phyloP scores from a whole-genome alignment of 257 asterid genomes.

The Echium plantagineum region DNA sequence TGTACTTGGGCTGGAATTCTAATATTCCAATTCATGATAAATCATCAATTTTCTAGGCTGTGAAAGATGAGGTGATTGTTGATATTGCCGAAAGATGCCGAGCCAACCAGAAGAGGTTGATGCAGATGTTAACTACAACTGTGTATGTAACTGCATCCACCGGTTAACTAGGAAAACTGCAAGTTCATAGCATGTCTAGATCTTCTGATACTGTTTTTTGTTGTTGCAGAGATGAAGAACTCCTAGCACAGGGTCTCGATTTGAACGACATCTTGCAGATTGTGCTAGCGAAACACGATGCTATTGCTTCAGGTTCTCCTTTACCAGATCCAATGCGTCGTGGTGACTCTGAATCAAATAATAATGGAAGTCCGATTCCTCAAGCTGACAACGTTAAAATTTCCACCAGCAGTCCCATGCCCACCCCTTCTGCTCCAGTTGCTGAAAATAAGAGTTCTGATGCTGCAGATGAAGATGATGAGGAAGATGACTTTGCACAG shows the following conservation, averaged over 20 bases:
- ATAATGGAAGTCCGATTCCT: conserved; percentile 20
- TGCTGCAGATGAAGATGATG: conserved; percentile 75
- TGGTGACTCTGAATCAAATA: conserved; percentile 15
- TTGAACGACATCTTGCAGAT: conserved; percentile 66
- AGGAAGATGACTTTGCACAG: conserved; percentile 91
- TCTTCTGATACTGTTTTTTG: not conserved
- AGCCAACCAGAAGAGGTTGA: conserved; percentile 68
- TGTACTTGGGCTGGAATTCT: conserved; percentile 2
- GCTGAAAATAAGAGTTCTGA: conserved; percentile 19
- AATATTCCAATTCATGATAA: not conserved
- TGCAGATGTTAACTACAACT: conserved; percentile 54
- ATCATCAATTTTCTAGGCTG: conserved; percentile 30
- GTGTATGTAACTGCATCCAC: conserved; percentile 28
- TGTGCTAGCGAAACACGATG: conserved; percentile 63
- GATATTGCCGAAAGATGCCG: conserved; percentile 81
- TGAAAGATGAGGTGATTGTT: conserved; percentile 60
- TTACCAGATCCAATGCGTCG: conserved; percentile 27
- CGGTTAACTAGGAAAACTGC: not conserved
- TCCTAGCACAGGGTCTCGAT: conserved; percentile 81
- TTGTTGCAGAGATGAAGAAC: conserved; percentile 62
- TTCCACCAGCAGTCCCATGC: conserved; percentile 9
- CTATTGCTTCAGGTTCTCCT: conserved; percentile 74
- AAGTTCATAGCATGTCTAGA: not conserved
- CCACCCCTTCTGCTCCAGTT: conserved; percentile 29
- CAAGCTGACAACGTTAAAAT: conserved; percentile 12